These are phyloP conservation scores for Cyberlindnera subsufficiens DNA, from an alignment of 805 yeast genomes.

Conservation along the genomic window DNA sequence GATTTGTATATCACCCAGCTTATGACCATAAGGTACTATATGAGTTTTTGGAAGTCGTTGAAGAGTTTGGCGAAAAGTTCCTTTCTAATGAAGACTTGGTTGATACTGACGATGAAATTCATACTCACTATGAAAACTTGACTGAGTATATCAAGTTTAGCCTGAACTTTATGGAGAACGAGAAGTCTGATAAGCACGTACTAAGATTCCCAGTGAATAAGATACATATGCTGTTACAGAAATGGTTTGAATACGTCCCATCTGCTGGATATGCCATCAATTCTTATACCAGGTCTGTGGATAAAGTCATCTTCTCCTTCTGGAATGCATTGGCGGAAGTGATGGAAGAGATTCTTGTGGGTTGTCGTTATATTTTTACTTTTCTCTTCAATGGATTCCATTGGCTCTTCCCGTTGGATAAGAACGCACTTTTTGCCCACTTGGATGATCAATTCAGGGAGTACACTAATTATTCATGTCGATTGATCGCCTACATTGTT, in stretches of 20 bases:
- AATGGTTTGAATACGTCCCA: conserved; percentile 16
- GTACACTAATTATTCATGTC: conserved; percentile 16
- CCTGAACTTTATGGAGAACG: conserved; percentile 5
- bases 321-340: conserved; percentile 14
- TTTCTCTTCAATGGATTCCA: conserved; percentile 18
- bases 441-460: conserved; percentile 6
- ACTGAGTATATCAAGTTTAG: conserved; percentile 5
- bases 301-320: conserved; percentile 14
- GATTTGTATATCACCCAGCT: conserved; percentile 16
- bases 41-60: conserved; percentile 14
- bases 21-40: conserved; percentile 13
- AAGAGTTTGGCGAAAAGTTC: conserved; percentile 15
- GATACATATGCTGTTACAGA: conserved; percentile 8
- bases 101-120: conserved; percentile 6
- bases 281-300: conserved; percentile 3
- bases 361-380: conserved; percentile 16
- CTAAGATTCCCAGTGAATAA: conserved; percentile 16
- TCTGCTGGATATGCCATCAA: conserved; percentile 13
- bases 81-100: conserved; percentile 4
- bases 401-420: conserved; percentile 9
- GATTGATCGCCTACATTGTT: conserved; percentile 15
- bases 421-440: conserved; percentile 2
- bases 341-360: conserved; percentile 13
- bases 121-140: conserved; percentile 4
- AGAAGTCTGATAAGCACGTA: conserved; percentile 8